Evolutionary conservation across 352 stramenopile species (phyloP).

Genomic region (Chrysophaeum taylorii): DNA sequence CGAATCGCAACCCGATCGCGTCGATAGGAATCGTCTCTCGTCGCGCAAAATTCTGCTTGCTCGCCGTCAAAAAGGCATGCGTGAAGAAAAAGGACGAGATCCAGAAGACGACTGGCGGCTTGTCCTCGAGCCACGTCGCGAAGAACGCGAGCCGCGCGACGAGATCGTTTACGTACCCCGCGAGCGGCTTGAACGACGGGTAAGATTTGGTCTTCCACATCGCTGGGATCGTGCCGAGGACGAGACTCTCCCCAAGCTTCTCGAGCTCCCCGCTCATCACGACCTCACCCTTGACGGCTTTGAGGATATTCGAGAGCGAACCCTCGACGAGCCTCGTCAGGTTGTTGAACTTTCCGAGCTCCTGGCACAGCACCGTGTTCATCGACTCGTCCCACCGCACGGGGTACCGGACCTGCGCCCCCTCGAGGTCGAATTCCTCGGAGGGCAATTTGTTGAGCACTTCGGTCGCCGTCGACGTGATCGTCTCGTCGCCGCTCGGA

Average conservation of each 20-base stretch:
- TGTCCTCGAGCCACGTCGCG: conserved; percentile 66
- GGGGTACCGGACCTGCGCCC: conserved; percentile 74
- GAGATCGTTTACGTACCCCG: conserved; percentile 72
- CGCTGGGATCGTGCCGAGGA: conserved; percentile 74
- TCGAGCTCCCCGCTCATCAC: conserved; percentile 83
- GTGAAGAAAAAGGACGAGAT: conserved; percentile 83
- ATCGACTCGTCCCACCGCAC: conserved; percentile 80
- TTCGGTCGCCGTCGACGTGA: conserved; percentile 65
- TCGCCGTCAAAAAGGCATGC: conserved; percentile 79
- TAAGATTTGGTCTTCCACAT: conserved; percentile 77
- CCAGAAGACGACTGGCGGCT: conserved; percentile 71
- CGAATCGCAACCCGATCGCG: conserved; percentile 65
- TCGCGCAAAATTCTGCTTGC: conserved; percentile 76
- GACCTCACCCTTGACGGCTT: conserved; percentile 77
- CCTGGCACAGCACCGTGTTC: conserved; percentile 83
- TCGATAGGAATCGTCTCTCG: conserved; percentile 81
- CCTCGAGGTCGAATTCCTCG: conserved; percentile 77
- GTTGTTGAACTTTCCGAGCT: conserved; percentile 82
- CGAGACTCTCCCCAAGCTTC: conserved; percentile 73
- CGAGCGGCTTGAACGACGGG: conserved; percentile 73
- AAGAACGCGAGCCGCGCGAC: conserved; percentile 73
- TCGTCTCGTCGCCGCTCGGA: conserved; percentile 70
- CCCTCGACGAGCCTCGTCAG: conserved; percentile 63
- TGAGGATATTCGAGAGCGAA: conserved; percentile 65
- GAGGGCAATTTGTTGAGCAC: conserved; percentile 60